phyloP scores from a whole-genome alignment of 2,329 filamentous ascomycete genomes.

The Neofusicoccum sp. region DNA sequence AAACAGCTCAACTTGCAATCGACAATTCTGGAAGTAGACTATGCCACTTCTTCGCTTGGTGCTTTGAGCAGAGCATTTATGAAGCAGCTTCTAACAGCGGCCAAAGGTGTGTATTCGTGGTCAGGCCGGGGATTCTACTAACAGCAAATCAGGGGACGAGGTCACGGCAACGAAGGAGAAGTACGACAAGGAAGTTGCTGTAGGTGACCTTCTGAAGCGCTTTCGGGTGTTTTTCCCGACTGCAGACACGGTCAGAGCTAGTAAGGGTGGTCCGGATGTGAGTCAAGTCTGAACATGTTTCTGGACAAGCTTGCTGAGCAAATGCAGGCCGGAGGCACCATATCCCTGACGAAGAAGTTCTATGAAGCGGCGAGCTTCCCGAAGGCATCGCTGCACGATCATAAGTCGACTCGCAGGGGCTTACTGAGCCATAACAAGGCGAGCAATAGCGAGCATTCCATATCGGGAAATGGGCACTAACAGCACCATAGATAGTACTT shows the following conservation, averaged over 20 bases:
- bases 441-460: slow-evolving; percentile 37
- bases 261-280: slow-evolving; percentile 26
- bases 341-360: slow-evolving; percentile 73
- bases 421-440: slow-evolving; percentile 84
- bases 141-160: not conserved
- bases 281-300: not conserved
- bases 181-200: slow-evolving; percentile 37
- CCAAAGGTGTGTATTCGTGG: slow-evolving; percentile 35
- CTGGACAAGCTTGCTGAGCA: not conserved
- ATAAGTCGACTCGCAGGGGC: slow-evolving; percentile 66
- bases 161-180: slow-evolving; percentile 11
- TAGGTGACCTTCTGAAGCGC: slow-evolving; percentile 34
- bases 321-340: slow-evolving; percentile 64
- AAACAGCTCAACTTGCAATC: slow-evolving; percentile 26
- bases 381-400: slow-evolving; percentile 68
- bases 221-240: slow-evolving; percentile 83
- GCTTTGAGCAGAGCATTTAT: slow-evolving; percentile 69
- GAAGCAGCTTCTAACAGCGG: slow-evolving; percentile 53
- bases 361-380: slow-evolving; percentile 72
- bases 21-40: slow-evolving; percentile 64
- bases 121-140: not conserved
- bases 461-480: not conserved
- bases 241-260: slow-evolving; percentile 53
- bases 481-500: slow-evolving; percentile 29
- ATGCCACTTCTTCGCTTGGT: slow-evolving; percentile 78